Base-by-base conservation (phyloP, 225 moss, liverwort and hornwort species). In the Bryoerythrophyllum caledonicum region DNA sequence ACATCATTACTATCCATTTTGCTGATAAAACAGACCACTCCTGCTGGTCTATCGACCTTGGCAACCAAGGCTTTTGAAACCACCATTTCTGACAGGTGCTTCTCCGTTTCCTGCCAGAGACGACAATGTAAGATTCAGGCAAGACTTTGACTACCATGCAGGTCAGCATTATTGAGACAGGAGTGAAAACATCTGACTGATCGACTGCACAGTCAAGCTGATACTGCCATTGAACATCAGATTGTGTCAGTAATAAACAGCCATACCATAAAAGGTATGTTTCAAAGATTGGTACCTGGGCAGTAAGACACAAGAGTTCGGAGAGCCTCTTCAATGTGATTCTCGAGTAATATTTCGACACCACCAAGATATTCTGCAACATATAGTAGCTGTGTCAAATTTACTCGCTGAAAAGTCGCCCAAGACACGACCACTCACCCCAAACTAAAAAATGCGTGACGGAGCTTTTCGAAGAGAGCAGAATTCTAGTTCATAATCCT, bases 21-120 rank as follows among this genome's bases (percentile, higher is more conserved):
- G 82, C 92, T 97, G 76, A 89, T 90, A 67, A 97, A 97, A 49
- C 74, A 86, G 43, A 97, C 94, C 56, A 97, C 91, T 75, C 97
- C 94, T 55, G 97, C 94, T 75, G 97, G 97, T 79, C 97, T 94
- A 77, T 97, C 97, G 58, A 97, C 97, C 84, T 97, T 97, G 37
- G 97, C 97, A 70, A 87, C 76, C 69, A 97, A 82, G 52, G 94
- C 94, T 80, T 97, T 97, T 4, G 94, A 94, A 64, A 97, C 97
- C 84, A 97, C 97, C 97, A 97, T 97, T 52, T 97, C 94, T 21
- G 97, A 91, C 21, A 97, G 85, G 75, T 97, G 92, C 78, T 94
- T 97, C 84, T 97, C 97, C 43, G 94, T 97, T 87, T 94, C 97
- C 97, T 97, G 88, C 77, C 72, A 71, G 40, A 68, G 6, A 69